phyloP scores from a whole-genome alignment of 495 filamentous ascomycete species.

The Aspergillus hancockii region DNA sequence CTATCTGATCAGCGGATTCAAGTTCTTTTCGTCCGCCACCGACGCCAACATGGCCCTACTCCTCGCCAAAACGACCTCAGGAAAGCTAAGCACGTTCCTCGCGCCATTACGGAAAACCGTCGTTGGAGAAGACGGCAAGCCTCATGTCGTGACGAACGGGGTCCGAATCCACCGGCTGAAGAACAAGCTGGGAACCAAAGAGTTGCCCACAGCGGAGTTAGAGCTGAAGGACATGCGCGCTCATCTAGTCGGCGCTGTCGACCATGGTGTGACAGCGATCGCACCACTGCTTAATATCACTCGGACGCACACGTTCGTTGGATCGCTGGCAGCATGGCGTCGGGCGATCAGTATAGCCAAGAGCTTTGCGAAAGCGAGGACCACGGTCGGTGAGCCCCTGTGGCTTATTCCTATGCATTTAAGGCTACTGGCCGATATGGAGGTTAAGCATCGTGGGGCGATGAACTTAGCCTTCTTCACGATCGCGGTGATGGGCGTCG shows the following conservation, averaged over 20 bases:
- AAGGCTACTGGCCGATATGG: constrained; percentile 56
- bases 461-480: constrained; percentile 65
- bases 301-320: constrained; percentile 62
- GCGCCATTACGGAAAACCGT: constrained; percentile 59
- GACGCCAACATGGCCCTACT: constrained; percentile 69
- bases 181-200: constrained; percentile 68
- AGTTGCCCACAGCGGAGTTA: constrained; percentile 70
- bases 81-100: constrained; percentile 64
- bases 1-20: constrained; percentile 63
- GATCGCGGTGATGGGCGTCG: constrained; percentile 55
- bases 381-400: constrained; percentile 53
- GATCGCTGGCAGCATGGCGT: constrained; percentile 57
- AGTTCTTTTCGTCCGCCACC: constrained; percentile 77
- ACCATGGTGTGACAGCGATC: constrained; percentile 66
- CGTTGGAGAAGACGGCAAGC: constrained; percentile 20
- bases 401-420: constrained; percentile 61
- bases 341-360: constrained; percentile 63
- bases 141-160: constrained; percentile 55
- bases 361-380: constrained; percentile 56
- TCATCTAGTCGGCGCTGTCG: constrained; percentile 62
- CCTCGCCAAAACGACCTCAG: constrained; percentile 62
- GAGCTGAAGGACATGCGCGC: constrained; percentile 61
- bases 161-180: constrained; percentile 69
- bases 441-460: constrained; percentile 54
- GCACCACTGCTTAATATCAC: constrained; percentile 69